phyloP scores from a whole-genome alignment of 2,329 filamentous ascomycete genomes.

The Ophiostoma piceae region DNA sequence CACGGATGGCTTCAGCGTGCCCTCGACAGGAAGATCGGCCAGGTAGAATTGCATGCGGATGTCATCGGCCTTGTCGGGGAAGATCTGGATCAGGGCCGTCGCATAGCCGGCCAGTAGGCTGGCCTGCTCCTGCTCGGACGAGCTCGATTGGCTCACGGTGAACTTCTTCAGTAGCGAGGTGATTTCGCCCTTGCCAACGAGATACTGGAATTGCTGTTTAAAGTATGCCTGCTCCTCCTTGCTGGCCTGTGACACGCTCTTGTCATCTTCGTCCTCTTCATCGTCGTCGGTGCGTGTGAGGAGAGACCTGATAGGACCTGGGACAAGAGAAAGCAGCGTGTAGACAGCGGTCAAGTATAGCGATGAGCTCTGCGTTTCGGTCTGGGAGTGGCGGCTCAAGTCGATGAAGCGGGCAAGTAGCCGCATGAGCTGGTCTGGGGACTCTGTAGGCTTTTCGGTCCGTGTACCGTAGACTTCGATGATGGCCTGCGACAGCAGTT shows the following conservation, averaged over 20 bases:
- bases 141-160: conserved; percentile 31
- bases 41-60: conserved; percentile 93
- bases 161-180: conserved; percentile 51
- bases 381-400: conserved; percentile 41
- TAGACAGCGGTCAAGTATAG: conserved; percentile 50
- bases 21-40: conserved; percentile 54
- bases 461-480: conserved; percentile 34
- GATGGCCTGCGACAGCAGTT: conserved; percentile 42
- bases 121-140: conserved; percentile 46
- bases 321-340: conserved; percentile 48
- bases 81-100: conserved; percentile 76
- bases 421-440: conserved; percentile 51
- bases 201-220: conserved; percentile 58
- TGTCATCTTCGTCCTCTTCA: background rate
- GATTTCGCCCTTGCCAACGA: conserved; percentile 73
- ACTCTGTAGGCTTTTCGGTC: conserved; percentile 27
- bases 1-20: conserved; percentile 55
- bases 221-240: conserved; percentile 47
- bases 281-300: background rate
- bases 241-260: background rate
- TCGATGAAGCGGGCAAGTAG: conserved; percentile 63
- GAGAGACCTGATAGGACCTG: conserved; percentile 47
- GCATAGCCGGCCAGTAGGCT: conserved; percentile 80
- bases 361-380: conserved; percentile 35
- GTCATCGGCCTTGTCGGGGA: conserved; percentile 74